These are phyloP conservation scores for Metarhizium brunneum DNA, from an alignment of 2,329 filamentous ascomycete species.

Conservation along the genomic window DNA sequence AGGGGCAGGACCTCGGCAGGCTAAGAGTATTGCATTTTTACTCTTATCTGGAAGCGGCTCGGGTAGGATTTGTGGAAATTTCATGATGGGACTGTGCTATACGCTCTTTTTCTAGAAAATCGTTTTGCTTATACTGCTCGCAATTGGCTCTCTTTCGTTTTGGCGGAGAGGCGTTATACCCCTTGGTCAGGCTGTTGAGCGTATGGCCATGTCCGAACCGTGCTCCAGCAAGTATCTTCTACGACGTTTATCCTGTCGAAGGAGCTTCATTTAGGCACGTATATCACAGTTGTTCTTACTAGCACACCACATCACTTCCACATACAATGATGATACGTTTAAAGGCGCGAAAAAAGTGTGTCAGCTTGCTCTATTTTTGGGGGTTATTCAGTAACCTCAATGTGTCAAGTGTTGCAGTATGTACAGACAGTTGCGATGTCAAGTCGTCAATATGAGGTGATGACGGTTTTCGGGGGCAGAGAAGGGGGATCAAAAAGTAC, in stretches of 20 bases:
- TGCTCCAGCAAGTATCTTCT: no score
- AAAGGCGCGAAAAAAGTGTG: neutral
- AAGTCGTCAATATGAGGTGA: neutral
- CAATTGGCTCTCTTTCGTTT: no score
- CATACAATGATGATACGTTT: neutral
- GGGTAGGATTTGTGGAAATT: neutral
- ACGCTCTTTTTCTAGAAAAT: no score
- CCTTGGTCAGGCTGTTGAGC: no score
- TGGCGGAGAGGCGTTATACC: no score
- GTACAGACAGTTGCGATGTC: constrained; percentile 2
- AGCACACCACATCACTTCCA: neutral
- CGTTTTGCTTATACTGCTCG: no score
- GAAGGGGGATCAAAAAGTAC: constrained; percentile 1
- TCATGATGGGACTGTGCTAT: neutral
- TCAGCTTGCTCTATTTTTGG: neutral
- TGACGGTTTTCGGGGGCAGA: neutral
- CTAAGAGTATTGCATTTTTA: neutral
- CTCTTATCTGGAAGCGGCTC: neutral
- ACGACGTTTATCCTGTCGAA: neutral
- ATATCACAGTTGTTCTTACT: neutral
- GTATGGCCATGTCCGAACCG: no score
- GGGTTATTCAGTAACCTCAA: neutral
- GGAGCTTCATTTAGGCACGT: neutral
- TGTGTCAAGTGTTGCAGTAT: neutral
- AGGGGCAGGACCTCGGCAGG: neutral